A percentile compares a stretch with the other conserved stretches of the same genome.
Evolutionary conservation across 208 protist genomes (phyloP).

Genomic region (Trypanosoma brucei): DNA sequence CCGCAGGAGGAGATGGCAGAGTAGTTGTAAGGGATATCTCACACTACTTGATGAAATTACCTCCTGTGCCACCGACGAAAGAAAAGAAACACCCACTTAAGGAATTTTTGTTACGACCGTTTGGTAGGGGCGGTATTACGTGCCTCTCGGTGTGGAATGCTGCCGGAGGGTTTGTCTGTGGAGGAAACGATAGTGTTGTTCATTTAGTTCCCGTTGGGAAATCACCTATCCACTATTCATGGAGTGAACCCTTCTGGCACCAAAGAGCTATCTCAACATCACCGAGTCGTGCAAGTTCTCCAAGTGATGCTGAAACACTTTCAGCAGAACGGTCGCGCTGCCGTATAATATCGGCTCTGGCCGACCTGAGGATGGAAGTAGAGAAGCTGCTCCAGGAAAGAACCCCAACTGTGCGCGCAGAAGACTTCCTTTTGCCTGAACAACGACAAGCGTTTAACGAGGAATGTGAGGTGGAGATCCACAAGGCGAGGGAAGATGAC

Average conservation of each 20-base stretch:
- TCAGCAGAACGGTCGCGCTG: constrained; percentile 9
- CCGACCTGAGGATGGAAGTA: constrained; percentile 28
- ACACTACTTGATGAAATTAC: constrained; percentile 56
- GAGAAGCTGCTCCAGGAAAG: constrained; percentile 43
- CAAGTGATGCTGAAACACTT: background rate
- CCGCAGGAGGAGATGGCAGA: constrained; percentile 58
- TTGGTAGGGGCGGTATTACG: constrained; percentile 44
- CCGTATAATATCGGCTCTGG: constrained; percentile 9
- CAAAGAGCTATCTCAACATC: constrained; percentile 6
- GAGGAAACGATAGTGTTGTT: constrained; percentile 20
- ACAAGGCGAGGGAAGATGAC: constrained; percentile 54
- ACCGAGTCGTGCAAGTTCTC: constrained; percentile 1
- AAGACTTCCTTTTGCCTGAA: constrained; percentile 56
- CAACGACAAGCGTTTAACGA: constrained; percentile 56
- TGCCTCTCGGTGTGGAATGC: constrained; percentile 25
- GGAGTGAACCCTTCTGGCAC: constrained; percentile 40
- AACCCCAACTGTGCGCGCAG: constrained; percentile 41
- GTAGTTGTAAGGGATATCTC: constrained; percentile 58
- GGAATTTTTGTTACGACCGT: constrained; percentile 36
- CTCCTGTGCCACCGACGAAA: constrained; percentile 68
- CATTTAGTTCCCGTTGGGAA: constrained; percentile 12
- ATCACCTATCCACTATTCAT: constrained; percentile 17
- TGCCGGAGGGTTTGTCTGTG: constrained; percentile 26
- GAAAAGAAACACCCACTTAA: constrained; percentile 62
- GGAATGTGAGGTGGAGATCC: constrained; percentile 53